Conservation (phyloP, 2,329 filamentous ascomycete species). For the Ophiostoma ulmi region DNA sequence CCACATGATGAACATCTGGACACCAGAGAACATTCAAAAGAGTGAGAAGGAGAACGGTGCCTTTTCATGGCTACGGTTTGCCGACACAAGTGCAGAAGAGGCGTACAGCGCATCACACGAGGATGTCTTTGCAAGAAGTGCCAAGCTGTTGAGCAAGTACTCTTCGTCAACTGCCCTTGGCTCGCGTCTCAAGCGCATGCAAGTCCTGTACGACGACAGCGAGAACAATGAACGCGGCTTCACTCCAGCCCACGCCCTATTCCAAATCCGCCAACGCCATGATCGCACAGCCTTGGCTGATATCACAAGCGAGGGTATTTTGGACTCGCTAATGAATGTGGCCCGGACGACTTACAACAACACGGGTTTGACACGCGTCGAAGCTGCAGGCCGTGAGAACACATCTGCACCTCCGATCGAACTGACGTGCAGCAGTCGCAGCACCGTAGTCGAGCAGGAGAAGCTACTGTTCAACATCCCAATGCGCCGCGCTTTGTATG, state of each 20-base stretch:
- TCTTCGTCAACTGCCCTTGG: conserved; percentile 34
- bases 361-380: conserved; percentile 70
- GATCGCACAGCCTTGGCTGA: conserved; percentile 63
- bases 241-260: conserved; percentile 68
- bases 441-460: conserved; percentile 60
- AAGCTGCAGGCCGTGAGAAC: conserved; percentile 72
- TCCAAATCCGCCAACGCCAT: conserved; percentile 70
- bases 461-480: conserved; percentile 71
- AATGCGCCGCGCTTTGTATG: conserved; percentile 71
- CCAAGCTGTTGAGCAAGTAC: conserved; percentile 43
- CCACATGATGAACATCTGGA: conserved; percentile 87
- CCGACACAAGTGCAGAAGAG: conserved; percentile 69
- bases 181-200: conserved; percentile 57
- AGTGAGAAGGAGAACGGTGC: conserved; percentile 57
- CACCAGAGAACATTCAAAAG: conserved; percentile 67
- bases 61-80: conserved; percentile 89
- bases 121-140: conserved; percentile 66
- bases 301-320: conserved; percentile 64
- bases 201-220: conserved; percentile 64
- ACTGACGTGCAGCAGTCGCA: conserved; percentile 66
- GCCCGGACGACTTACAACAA: conserved; percentile 59
- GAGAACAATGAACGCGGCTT: conserved; percentile 52
- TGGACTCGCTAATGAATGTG: conserved; percentile 75
- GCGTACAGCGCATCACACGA: conserved; percentile 63
- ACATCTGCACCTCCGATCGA: conserved; percentile 83